These are phyloP conservation scores for Lipomyces orientalis DNA, from an alignment of 805 yeast genomes.

Conservation along the genomic window DNA sequence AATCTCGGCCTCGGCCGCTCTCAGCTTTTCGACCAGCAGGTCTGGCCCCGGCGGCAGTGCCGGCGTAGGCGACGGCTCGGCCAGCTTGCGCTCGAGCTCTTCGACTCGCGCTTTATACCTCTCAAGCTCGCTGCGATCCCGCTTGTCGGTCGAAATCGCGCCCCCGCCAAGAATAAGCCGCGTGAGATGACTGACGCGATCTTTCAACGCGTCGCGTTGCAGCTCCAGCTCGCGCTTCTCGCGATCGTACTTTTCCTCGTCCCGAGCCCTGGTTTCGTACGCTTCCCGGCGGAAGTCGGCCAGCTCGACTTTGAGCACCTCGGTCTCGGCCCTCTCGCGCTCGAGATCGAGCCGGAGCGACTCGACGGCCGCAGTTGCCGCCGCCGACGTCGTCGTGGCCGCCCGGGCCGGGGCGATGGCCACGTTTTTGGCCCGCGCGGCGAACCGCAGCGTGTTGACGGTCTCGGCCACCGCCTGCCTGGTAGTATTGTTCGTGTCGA, in stretches of 20 bases:
- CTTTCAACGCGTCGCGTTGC: conserved; percentile 35
- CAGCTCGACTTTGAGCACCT: conserved; percentile 46
- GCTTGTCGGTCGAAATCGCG: background rate
- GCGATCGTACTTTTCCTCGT: conserved; percentile 17
- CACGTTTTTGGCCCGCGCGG: conserved; percentile 89
- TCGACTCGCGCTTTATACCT: conserved; percentile 7
- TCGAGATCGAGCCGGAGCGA: conserved; percentile 66
- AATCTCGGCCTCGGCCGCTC: conserved; percentile 53
- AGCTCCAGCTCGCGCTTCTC: conserved; percentile 35
- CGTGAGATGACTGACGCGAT: conserved; percentile 34
- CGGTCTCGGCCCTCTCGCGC: conserved; percentile 61
- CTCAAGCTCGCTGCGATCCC: background rate
- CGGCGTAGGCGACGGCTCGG: background rate
- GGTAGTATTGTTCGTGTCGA: conserved; percentile 61
- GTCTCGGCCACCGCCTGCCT: conserved; percentile 73
- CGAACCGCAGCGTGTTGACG: conserved; percentile 84
- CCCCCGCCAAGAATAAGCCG: conserved; percentile 26
- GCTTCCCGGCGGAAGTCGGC: conserved; percentile 28
- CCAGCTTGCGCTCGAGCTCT: conserved; percentile 9
- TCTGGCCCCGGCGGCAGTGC: background rate
- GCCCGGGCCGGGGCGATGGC: conserved; percentile 65
- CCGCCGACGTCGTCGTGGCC: conserved; percentile 49
- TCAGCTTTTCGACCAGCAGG: background rate
- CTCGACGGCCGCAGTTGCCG: conserved; percentile 52
- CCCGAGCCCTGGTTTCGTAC: conserved; percentile 11